phyloP scores from a whole-genome alignment of 805 yeast species.

The Metschnikowia colocasiae region DNA sequence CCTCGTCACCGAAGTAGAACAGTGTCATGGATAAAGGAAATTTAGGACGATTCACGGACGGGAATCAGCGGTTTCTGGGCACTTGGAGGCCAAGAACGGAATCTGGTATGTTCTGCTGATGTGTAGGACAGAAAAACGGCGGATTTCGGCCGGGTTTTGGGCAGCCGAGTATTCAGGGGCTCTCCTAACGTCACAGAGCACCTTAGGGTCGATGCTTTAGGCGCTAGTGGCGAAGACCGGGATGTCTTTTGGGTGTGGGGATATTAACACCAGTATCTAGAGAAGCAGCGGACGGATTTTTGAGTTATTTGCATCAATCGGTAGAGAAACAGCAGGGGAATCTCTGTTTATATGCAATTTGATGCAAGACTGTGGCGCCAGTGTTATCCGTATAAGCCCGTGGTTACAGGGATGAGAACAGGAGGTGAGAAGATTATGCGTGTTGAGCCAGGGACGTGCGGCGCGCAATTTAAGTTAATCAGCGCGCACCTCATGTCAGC shows the following conservation, averaged over 20 bases:
- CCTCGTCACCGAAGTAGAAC: conserved; percentile 18
- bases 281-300: not conserved
- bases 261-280: not conserved
- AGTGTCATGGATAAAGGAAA: not conserved
- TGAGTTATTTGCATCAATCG: not conserved
- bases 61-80: not conserved
- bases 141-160: too few species aligned
- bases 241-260: not conserved
- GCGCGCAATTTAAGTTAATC: not conserved
- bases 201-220: too few species aligned
- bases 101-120: too few species aligned
- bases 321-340: not conserved
- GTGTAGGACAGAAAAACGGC: too few species aligned
- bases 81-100: not conserved
- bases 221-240: too few species aligned
- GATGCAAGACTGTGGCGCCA: not conserved
- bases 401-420: not conserved
- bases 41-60: too few species aligned
- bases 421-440: conserved; percentile 5
- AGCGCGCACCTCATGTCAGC: not conserved
- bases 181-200: too few species aligned
- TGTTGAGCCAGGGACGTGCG: conserved; percentile 1
- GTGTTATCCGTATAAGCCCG: not conserved
- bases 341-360: not conserved
- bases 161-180: too few species aligned